Percentiles rank a stretch among this genome's conserved stretches.
phyloP scores from a whole-genome alignment of 768 basidiomycete genomes.

The Mrakia hoshinonis region DNA sequence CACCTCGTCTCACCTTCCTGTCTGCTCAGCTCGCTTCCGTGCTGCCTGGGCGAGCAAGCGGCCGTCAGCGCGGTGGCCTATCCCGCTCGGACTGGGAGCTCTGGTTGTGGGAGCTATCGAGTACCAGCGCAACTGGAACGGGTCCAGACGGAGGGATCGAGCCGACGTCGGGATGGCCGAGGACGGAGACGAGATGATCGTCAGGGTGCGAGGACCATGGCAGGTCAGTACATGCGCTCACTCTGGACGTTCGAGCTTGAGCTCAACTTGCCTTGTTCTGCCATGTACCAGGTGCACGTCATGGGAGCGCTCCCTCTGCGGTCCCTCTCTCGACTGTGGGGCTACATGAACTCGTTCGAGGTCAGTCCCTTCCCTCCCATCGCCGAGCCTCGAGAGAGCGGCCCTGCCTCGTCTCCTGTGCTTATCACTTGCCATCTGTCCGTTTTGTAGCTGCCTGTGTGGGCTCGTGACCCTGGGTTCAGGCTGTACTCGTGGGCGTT shows the following conservation, averaged over 20 bases:
- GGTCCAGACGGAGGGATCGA: conserved; percentile 37
- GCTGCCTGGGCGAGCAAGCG: conserved; percentile 17
- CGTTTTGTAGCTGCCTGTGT: conserved; percentile 58
- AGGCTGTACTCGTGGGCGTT: conserved; percentile 77
- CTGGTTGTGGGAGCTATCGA: conserved; percentile 11
- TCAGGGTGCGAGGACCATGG: conserved; percentile 82
- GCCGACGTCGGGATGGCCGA: conserved; percentile 26
- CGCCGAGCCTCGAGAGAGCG: not conserved
- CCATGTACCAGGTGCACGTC: conserved; percentile 64
- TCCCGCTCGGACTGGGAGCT: conserved; percentile 24
- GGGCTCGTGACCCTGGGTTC: conserved; percentile 87
- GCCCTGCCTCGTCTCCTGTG: not conserved
- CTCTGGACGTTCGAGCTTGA: not conserved
- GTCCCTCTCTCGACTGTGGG: conserved; percentile 94
- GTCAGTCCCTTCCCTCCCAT: not conserved
- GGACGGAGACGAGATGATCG: conserved; percentile 47
- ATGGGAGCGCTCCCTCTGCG: conserved; percentile 88
- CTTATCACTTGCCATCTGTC: not conserved
- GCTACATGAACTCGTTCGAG: conserved; percentile 84
- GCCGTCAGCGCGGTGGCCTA: conserved; percentile 18
- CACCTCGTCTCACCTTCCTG: not conserved
- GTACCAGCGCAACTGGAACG: conserved; percentile 22
- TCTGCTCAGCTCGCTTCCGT: conserved; percentile 20
- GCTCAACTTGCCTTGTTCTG: not conserved
- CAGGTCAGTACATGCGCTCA: conserved; percentile 49